Percentiles rank a stretch among this genome's conserved stretches.
Evolutionary conservation across 257 asterid genomes (phyloP).

Genomic region (Primulina tabacum): DNA sequence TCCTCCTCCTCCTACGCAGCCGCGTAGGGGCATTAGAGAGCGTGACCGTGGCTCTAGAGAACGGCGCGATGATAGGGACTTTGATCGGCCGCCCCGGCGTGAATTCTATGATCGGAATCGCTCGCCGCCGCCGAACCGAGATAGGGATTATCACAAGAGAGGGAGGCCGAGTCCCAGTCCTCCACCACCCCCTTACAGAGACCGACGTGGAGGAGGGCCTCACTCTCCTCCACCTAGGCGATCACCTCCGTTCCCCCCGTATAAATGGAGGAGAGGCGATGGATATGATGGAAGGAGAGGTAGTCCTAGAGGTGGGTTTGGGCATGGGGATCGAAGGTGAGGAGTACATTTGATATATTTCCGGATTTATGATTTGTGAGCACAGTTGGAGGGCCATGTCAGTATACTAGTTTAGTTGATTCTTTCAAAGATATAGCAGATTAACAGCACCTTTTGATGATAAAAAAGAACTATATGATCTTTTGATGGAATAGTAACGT

Average conservation of each 20-base stretch:
- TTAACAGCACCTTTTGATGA: too few species aligned
- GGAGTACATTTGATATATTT: constrained; percentile 18
- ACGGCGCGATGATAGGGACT: constrained; percentile 76
- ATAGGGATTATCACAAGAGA: constrained; percentile 68
- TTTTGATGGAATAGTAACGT: constrained; percentile 5
- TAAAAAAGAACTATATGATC: neutral
- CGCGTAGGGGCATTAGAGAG: constrained; percentile 48
- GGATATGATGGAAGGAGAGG: constrained; percentile 77
- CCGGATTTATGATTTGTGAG: neutral
- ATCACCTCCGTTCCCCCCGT: constrained; percentile 60
- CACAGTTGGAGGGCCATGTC: neutral
- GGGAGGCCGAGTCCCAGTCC: constrained; percentile 80
- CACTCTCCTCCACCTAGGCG: constrained; percentile 75
- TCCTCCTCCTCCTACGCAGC: constrained; percentile 49
- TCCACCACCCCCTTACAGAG: constrained; percentile 83
- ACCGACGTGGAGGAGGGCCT: constrained; percentile 65
- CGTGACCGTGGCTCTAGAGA: constrained; percentile 74
- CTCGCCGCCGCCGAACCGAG: constrained; percentile 53
- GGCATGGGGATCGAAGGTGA: constrained; percentile 81
- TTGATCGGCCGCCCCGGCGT: constrained; percentile 56
- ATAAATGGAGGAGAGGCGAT: constrained; percentile 81
- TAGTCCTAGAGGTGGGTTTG: constrained; percentile 91
- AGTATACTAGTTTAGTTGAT: neutral
- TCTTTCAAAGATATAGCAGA: too few species aligned
- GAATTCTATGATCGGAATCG: constrained; percentile 1